Evolutionary conservation across 768 basidiomycete genomes (phyloP), one percentile per base, ranked within the genome.

Genomic region (Tulasnella sp.): DNA sequence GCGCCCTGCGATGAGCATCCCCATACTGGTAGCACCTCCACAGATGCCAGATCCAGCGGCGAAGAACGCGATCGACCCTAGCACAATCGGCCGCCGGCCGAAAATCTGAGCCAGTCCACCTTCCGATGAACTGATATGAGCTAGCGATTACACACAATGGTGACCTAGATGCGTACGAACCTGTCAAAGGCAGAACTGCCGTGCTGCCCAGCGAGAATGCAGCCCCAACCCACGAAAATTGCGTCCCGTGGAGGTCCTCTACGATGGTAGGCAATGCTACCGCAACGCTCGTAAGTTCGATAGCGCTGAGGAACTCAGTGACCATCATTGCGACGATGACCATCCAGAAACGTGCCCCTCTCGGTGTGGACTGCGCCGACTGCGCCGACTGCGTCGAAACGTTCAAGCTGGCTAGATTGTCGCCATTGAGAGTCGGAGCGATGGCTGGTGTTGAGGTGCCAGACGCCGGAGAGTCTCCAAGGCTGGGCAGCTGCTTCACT

Each of bases 151-250:
- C 3, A 19, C 12, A 17, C 12, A 29, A 14, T 41, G 36, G 26
- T 78, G 75, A 39, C 40, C 19, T 7, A 2, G 52, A 29, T 29
- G 22, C 80, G 0, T 83, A 74, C 8, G 79, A 78, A 3, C 83
- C 82, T 29, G 78, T 78, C 74, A 83, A 74, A 0, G 83, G 84
- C 8, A 85, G 77, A 63, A 83, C 75, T 0, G 83, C 81, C 3
- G 84, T 82, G 0, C 80, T 79, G 1, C 83, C 75, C 5, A 86
- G 77, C 0, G 82, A 77, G 71, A 83, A 87, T 1, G 83, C 82
- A 3, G 80, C 76, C 1, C 81, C 84, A 29, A 86, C 78, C 85
- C 85, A 86, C 1, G 81, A 68, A 67, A 83, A 85, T 34, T 83
- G 76, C 44, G 76, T 75, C 0, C 80, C 81, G 19, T 81, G 67